Conservation (phyloP, 306 rosid species). For the Myrica gale region DNA sequence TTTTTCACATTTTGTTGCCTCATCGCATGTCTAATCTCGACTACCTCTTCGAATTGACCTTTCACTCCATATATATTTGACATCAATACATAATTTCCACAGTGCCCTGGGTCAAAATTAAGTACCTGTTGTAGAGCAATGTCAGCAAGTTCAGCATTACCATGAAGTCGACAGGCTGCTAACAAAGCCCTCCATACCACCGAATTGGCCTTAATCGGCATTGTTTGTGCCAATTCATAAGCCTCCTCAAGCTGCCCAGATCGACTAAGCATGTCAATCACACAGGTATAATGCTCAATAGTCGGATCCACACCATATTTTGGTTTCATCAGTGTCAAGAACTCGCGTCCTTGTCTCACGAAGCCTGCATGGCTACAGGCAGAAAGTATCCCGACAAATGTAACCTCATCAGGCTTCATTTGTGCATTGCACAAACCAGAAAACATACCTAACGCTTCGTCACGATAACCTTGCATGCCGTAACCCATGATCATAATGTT, state of each 20-base stretch:
- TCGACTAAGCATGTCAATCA: slow-evolving; percentile 81
- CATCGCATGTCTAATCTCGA: slow-evolving; percentile 65
- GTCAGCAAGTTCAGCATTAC: slow-evolving; percentile 61
- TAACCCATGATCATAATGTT: slow-evolving; percentile 83
- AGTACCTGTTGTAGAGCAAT: slow-evolving; percentile 51
- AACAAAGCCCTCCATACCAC: slow-evolving; percentile 81
- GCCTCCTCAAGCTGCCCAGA: slow-evolving; percentile 69
- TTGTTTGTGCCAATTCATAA: slow-evolving; percentile 43
- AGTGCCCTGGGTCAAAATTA: slow-evolving; percentile 70
- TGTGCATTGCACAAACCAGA: slow-evolving; percentile 49
- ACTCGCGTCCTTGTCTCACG: slow-evolving; percentile 57
- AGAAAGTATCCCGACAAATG: slow-evolving; percentile 66
- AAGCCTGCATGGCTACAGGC: slow-evolving; percentile 81
- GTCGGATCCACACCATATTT: slow-evolving; percentile 59
- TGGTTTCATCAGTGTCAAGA: slow-evolving; percentile 56
- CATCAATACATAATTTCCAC: slow-evolving; percentile 75
- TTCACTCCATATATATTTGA: slow-evolving; percentile 64
- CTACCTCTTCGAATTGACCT: slow-evolving; percentile 70
- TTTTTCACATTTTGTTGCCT: slow-evolving; percentile 71
- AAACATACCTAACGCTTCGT: slow-evolving; percentile 54
- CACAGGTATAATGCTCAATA: slow-evolving; percentile 80
- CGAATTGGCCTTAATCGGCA: slow-evolving; percentile 64
- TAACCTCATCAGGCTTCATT: slow-evolving; percentile 53
- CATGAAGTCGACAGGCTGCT: slow-evolving; percentile 69
- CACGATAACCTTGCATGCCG: slow-evolving; percentile 68